Evolutionary conservation across 2,329 filamentous ascomycete species (phyloP), one percentile per base, ranked within the genome.

Genomic region (Metarhizium anisopliae): DNA sequence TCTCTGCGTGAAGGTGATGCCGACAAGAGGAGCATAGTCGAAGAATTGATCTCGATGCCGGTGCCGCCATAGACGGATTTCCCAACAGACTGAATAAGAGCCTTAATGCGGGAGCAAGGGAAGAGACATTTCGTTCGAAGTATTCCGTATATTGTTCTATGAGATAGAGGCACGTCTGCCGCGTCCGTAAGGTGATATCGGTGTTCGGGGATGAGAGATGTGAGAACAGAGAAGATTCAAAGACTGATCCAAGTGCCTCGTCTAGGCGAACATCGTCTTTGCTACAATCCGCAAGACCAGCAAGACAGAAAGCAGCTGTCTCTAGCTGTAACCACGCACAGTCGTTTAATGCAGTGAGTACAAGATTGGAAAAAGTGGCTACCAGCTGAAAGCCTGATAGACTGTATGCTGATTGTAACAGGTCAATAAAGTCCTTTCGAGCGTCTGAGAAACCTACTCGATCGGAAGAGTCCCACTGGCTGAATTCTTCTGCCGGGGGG

Each of bases 21-120:
- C 89, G 81, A 60, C 89, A 94, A 35, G 88, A 87, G 0, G 84
- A 89, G 66, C 89, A 93, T 1, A 94, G 78, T 6, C 81, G 82
- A 36, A 81, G 76, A 40, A 95, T 92, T 0, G 89, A 87, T 64
- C 84, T 87, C 2, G 89, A 88, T 3, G 89, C 87, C 51, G 82
- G 78, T n/a, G 78, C 75, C 8, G 85, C 83, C 49, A 92, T 75
- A 4, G 78, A 72, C 2, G 79, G 72, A 36, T 86, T 83, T 18
- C 80, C 77, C 4, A 93, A 75, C 6, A 87, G 84, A 36, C 77
- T 79, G 66, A 95, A 92, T 1, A 94, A 77, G 49, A 93, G 83
- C 51, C 86, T 87, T 29, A 95, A 74, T 1, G 86, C 86, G 47
- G 83, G 75, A 1, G 88, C 85, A 1, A 95, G 76, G 58, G 83